These are phyloP conservation scores for Phaeosphaeriaceae sp. DNA, from an alignment of 2,329 filamentous ascomycete species.

Conservation along the genomic window DNA sequence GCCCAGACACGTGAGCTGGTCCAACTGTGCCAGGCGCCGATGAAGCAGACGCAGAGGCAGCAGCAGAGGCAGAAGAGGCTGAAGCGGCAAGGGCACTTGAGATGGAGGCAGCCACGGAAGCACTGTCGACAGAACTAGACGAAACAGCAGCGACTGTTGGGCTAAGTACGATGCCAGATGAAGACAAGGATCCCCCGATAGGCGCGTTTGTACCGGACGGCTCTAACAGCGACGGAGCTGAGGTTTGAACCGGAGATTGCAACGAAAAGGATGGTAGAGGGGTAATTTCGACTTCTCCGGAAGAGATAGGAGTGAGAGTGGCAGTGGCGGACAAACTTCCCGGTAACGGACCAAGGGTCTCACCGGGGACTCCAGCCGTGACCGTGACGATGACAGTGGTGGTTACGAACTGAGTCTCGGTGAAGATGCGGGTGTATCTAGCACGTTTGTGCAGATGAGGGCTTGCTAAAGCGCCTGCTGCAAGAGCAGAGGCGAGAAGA, in stretches of 20 bases:
- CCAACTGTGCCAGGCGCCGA: conserved; percentile 2
- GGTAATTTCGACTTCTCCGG: not conserved
- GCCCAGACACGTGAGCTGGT: conserved; percentile 18
- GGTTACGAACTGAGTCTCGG: conserved; percentile 26
- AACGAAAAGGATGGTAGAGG: not conserved
- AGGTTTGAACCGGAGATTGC: not conserved
- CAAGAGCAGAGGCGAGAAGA: conserved; percentile 34
- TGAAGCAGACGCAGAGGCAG: conserved; percentile 13
- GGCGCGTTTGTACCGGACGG: not conserved
- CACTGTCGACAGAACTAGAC: conserved; percentile 2
- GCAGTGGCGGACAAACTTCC: conserved; percentile 2
- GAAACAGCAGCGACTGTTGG: conserved; percentile 1
- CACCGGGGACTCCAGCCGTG: conserved; percentile 5
- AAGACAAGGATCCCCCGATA: not conserved
- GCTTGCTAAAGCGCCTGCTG: conserved; percentile 30
- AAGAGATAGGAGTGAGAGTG: not conserved
- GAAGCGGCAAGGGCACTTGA: not conserved
- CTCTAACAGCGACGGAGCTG: not conserved
- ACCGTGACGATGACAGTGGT: conserved; percentile 28
- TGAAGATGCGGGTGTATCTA: conserved; percentile 29
- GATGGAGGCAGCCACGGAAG: not conserved
- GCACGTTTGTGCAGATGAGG: conserved; percentile 20
- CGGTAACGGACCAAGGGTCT: not conserved
- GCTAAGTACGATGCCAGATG: not conserved
- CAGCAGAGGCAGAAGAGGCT: not conserved